Base-by-base conservation (phyloP, 345 rosid species). In the Excoecaria agallocha region DNA sequence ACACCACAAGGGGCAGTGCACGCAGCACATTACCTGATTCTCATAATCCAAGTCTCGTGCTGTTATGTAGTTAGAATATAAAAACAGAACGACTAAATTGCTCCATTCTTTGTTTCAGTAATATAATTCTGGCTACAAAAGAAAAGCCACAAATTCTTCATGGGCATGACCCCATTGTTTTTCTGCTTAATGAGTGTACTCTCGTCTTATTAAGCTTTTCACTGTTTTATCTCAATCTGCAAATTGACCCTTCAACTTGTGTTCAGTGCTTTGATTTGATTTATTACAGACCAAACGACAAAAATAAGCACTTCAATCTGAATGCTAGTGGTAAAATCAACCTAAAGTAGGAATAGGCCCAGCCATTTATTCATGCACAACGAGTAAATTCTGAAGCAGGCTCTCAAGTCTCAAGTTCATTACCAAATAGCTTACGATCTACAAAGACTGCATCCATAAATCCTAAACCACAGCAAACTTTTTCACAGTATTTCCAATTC, bases 1-100 rank as follows among this genome's bases (percentile, higher is more conserved):
- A 4, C 48, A 84, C 89, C 79, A 88, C 81, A 85, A 51, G 69
- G 38, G 6, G 2, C 46, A 20, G 6, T 49, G 59, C 59, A 17
- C 49, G 8, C 2, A 12, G 30, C 8, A 50, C 35, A 16, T 20
- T 37, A 3, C 35, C 15, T 0, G 50, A 2, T 4, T 51, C 58
- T 49, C n/a, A 37, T 43, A 16, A 16, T 41, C 49, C 30, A 30
- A 30, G 30, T 30, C 30, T 30, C 30, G 30, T 30, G 30, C 30
- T 30, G 30, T 19, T 41, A 48, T 3, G 46, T 22, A 38, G 16
- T 43, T 37, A 16, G 8, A 63, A 63, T 55, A 2, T 4, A 13
- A 49, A 1, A 49, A 9, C 55, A 7, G 51, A 54, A 38, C 30
- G 30, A 30, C 30, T 30, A 30, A 30, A 30, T 30, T 30, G 2